A percentile compares a stretch with the other conserved stretches of the same genome.
phyloP scores from a whole-genome alignment of 495 filamentous ascomycete genomes.

The Penicillium alfredii region DNA sequence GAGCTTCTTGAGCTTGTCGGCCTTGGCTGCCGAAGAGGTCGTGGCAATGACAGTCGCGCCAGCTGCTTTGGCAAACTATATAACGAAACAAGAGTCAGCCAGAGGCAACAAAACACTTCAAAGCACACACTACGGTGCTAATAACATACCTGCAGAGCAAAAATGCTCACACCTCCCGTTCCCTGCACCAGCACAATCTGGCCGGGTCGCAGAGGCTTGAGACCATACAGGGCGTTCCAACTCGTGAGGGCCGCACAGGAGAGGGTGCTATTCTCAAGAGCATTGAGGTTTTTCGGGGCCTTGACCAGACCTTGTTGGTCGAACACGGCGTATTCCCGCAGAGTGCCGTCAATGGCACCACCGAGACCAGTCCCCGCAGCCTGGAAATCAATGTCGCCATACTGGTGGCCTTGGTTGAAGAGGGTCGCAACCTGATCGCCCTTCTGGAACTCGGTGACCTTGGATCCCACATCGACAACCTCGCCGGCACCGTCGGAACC shows the following conservation, averaged over 20 bases:
- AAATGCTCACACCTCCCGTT: slow-evolving; percentile 76
- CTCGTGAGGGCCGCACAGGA: slow-evolving; percentile 69
- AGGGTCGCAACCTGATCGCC: slow-evolving; percentile 70
- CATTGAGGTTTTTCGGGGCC: slow-evolving; percentile 56
- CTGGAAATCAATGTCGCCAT: slow-evolving; percentile 45
- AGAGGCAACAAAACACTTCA: background rate
- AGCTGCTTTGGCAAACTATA: slow-evolving; percentile 75
- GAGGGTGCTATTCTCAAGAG: slow-evolving; percentile 60
- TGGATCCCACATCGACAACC: slow-evolving; percentile 60
- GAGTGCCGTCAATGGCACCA: slow-evolving; percentile 61
- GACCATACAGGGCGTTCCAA: slow-evolving; percentile 78
- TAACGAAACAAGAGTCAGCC: background rate
- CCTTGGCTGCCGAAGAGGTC: slow-evolving; percentile 64
- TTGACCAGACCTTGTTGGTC: slow-evolving; percentile 63
- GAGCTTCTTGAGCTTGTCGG: slow-evolving; percentile 57
- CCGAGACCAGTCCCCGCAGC: slow-evolving; percentile 56
- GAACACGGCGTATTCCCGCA: slow-evolving; percentile 68
- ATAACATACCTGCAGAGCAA: slow-evolving; percentile 63
- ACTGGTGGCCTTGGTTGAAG: slow-evolving; percentile 74
- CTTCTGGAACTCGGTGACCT: slow-evolving; percentile 59
- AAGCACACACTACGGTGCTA: too few species aligned
- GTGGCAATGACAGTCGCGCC: slow-evolving; percentile 78
- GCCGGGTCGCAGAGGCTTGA: slow-evolving; percentile 60
- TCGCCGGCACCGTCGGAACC: slow-evolving; percentile 75
- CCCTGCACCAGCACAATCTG: slow-evolving; percentile 72